Evolutionary conservation across 441 rosid genomes (phyloP).

Genomic region (Mallotus japonicus): DNA sequence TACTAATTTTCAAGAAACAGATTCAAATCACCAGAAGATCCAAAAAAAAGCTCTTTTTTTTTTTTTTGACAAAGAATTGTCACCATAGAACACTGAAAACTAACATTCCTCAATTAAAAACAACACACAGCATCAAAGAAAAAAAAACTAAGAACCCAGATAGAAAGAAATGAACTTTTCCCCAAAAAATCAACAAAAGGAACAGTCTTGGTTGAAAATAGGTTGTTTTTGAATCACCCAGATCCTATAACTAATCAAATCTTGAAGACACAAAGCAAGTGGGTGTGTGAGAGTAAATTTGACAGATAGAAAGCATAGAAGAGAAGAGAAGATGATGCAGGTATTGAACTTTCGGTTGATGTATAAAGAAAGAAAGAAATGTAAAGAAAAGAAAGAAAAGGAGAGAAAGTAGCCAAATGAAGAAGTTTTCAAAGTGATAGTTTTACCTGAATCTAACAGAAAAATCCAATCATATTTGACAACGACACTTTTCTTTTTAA

Average conservation of each 20-base stretch:
- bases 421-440: conserved; percentile 16
- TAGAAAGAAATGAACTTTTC: conserved; percentile 9
- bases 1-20: conserved; percentile 15
- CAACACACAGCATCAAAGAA: conserved; percentile 15
- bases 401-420: conserved; percentile 18
- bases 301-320: conserved; percentile 12
- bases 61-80: conserved; percentile 19
- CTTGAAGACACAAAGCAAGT: not conserved
- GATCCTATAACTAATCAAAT: not conserved
- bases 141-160: conserved; percentile 28
- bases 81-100: conserved; percentile 22
- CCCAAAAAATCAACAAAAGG: conserved; percentile 18
- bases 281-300: not conserved
- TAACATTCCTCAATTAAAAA: conserved; percentile 19
- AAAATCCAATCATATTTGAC: conserved; percentile 17
- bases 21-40: conserved; percentile 16
- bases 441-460: conserved; percentile 36
- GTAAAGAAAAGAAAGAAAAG: not conserved
- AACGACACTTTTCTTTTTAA: conserved; percentile 2
- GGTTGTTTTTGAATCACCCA: not conserved
- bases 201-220: conserved; percentile 4
- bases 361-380: conserved; percentile 23
- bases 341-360: conserved; percentile 28
- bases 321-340: conserved; percentile 13
- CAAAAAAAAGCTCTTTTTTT: conserved; percentile 9